A percentile compares a stretch with the other conserved stretches of the same genome.
Conservation (phyloP, 2,329 filamentous ascomycete species). For the Pestalotiopsis sp. region DNA sequence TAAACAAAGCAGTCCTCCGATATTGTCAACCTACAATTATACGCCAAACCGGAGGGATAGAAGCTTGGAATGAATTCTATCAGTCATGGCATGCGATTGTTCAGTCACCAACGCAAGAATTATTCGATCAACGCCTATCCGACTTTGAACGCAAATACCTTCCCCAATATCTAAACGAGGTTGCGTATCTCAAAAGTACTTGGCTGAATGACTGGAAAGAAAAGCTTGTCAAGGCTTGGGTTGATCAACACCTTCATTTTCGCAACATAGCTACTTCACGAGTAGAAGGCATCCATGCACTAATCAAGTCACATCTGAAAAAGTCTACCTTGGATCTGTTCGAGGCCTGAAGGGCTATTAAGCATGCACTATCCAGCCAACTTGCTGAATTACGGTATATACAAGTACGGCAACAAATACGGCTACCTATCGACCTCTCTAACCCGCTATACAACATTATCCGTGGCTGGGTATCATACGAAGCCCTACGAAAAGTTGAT, state of each 20-base stretch:
- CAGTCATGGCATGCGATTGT: conserved; percentile 21
- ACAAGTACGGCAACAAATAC: conserved; percentile 16
- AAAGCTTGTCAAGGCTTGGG: conserved; percentile 22
- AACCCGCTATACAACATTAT: conserved; percentile 16
- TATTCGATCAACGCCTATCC: conserved; percentile 17
- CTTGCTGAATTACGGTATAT: conserved; percentile 17
- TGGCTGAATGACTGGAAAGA: conserved; percentile 23
- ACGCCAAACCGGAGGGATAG: too few relatives aligned
- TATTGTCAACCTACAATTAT: too few relatives aligned
- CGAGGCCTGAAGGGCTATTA: conserved; percentile 18
- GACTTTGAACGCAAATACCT: conserved; percentile 18
- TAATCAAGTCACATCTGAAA: conserved; percentile 19
- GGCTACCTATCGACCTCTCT: conserved; percentile 16
- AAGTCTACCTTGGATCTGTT: conserved; percentile 19
- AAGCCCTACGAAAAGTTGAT: conserved; percentile 20
- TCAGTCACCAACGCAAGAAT: conserved; percentile 13
- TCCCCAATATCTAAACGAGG: conserved; percentile 15
- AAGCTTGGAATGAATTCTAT: conserved; percentile 21
- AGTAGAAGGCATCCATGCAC: conserved; percentile 17
- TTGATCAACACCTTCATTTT: conserved; percentile 20
- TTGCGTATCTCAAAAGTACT: conserved; percentile 21
- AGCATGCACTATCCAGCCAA: conserved; percentile 17
- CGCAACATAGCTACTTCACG: conserved; percentile 18
- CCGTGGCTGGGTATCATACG: conserved; percentile 19
- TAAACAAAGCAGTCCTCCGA: too few relatives aligned